A percentile compares a stretch with the other conserved stretches of the same genome.
Conservation (phyloP, 1,284 basidiomycete species). For the Mycosarcoma mackinlayi region DNA sequence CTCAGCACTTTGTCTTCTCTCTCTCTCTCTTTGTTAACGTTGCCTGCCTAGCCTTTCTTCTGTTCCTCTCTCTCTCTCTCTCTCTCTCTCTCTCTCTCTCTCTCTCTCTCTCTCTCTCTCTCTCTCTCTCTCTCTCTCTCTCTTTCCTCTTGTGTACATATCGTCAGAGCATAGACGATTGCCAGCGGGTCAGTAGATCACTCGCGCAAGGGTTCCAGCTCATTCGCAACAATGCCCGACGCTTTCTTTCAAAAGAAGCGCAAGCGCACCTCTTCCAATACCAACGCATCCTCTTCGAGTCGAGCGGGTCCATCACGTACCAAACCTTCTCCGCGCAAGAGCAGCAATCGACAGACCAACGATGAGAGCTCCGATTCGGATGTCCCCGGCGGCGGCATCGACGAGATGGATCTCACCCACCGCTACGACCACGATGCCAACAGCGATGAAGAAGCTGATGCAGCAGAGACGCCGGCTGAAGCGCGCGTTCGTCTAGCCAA, state of each 20-base stretch:
- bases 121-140: too few relatives aligned
- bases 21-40: not conserved
- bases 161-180: too few relatives aligned
- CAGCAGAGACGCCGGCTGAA: conserved; percentile 84
- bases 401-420: conserved; percentile 62
- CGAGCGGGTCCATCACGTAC: conserved; percentile 32
- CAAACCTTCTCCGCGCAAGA: conserved; percentile 16
- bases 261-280: conserved; percentile 50
- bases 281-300: not conserved
- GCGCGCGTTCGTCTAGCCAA: conserved; percentile 90
- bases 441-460: conserved; percentile 55
- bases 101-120: too few relatives aligned
- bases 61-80: too few relatives aligned
- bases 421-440: conserved; percentile 37
- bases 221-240: conserved; percentile 60
- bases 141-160: too few relatives aligned
- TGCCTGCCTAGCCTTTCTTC: not conserved
- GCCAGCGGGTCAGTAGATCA: too few relatives aligned
- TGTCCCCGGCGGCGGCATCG: conserved; percentile 34
- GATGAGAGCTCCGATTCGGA: conserved; percentile 38
- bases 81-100: too few relatives aligned
- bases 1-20: not conserved
- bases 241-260: conserved; percentile 68
- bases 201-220: not conserved
- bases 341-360: conserved; percentile 23